A percentile compares a stretch with the other conserved stretches of the same genome.
Evolutionary conservation across 1,284 basidiomycete species (phyloP).

Genomic region (Cutaneotrichosporon sp.): DNA sequence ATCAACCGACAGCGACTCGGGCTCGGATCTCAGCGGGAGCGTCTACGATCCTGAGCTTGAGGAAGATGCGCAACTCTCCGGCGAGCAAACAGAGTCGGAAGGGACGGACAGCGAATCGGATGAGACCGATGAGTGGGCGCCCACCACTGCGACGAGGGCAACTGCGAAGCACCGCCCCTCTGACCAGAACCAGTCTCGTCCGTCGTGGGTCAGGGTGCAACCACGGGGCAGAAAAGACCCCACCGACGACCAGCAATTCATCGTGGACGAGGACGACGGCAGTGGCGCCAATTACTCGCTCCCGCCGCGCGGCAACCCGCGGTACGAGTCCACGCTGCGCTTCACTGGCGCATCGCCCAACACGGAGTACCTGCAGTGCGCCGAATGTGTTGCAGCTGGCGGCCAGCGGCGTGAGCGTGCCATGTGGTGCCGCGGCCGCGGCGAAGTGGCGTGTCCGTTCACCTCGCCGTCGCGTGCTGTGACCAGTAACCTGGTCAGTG

Average conservation of each 20-base stretch:
- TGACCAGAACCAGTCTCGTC: too few relatives aligned
- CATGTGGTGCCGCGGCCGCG: slow-evolving; percentile 11
- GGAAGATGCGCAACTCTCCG: background rate
- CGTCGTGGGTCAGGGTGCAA: background rate
- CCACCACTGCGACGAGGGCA: too few relatives aligned
- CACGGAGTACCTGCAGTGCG: background rate
- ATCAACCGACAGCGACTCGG: background rate
- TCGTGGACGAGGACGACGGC: background rate
- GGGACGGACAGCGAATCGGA: background rate
- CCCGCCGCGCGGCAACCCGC: background rate
- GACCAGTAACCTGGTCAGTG: background rate
- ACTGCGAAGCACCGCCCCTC: too few relatives aligned
- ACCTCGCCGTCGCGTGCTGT: background rate
- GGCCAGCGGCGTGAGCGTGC: slow-evolving; percentile 1
- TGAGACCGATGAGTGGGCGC: slow-evolving; percentile 1
- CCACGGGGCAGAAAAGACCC: background rate
- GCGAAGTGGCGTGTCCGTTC: background rate
- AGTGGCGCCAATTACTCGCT: slow-evolving; percentile 1
- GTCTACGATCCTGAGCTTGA: too few relatives aligned
- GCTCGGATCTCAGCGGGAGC: background rate
- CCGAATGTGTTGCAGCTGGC: background rate
- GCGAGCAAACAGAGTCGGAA: background rate
- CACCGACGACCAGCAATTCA: background rate
- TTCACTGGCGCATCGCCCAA: background rate
- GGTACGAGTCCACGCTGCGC: background rate